phyloP scores from a whole-genome alignment of 345 rosid genomes.

The Melastoma malabathricum region DNA sequence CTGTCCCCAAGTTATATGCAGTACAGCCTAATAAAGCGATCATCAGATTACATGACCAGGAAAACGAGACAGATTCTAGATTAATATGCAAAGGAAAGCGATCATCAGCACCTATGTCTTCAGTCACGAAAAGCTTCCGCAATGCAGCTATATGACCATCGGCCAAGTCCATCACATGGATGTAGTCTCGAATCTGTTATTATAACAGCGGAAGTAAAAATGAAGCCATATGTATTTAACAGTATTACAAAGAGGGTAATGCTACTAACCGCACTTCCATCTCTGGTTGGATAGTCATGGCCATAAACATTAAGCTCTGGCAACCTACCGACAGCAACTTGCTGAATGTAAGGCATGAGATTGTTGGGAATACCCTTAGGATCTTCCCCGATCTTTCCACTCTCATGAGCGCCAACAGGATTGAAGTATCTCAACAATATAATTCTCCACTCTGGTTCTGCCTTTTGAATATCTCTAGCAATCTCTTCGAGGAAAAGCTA shows the following conservation, averaged over 20 bases:
- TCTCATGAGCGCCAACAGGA: constrained; percentile 94
- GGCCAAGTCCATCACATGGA: constrained; percentile 94
- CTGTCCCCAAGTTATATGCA: constrained; percentile 86
- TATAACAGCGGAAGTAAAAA: too few species aligned
- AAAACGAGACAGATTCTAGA: not conserved
- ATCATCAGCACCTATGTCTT: constrained; percentile 41
- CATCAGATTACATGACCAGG: too few species aligned
- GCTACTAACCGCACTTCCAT: constrained; percentile 74
- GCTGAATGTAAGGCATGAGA: constrained; percentile 94
- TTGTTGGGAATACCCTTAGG: constrained; percentile 90
- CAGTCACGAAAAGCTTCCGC: constrained; percentile 41
- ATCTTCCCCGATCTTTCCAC: constrained; percentile 91
- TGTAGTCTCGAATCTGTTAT: constrained; percentile 73
- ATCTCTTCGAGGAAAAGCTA: constrained; percentile 91
- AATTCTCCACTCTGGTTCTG: constrained; percentile 82
- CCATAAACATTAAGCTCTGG: constrained; percentile 94
- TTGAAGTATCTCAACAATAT: constrained; percentile 84
- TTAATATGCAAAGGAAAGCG: not conserved
- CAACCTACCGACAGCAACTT: constrained; percentile 86
- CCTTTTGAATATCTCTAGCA: constrained; percentile 67
- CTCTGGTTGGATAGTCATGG: constrained; percentile 77
- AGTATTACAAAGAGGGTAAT: not conserved
- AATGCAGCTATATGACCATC: constrained; percentile 90
- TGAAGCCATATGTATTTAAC: not conserved
- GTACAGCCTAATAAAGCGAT: constrained; percentile 47